Evolutionary conservation across 495 filamentous ascomycete species (phyloP).

Genomic region (Daldinia concentrica): DNA sequence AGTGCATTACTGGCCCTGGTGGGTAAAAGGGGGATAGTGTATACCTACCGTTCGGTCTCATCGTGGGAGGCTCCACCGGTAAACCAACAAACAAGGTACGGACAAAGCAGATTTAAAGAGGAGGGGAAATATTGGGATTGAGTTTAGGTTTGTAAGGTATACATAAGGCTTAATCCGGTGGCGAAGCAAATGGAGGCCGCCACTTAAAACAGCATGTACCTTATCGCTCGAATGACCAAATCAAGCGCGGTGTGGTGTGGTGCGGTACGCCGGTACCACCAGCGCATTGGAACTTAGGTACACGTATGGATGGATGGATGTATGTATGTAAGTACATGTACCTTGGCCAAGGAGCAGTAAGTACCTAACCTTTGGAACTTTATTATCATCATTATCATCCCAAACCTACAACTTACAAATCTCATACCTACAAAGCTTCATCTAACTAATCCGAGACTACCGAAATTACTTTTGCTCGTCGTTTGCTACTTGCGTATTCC

Average conservation of each 20-base stretch:
- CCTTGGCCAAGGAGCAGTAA: background rate
- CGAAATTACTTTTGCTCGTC: background rate
- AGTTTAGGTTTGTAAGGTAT: no score
- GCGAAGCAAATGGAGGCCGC: no score
- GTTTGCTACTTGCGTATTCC: background rate
- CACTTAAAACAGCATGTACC: no score
- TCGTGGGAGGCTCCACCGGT: background rate
- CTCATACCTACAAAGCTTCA: background rate
- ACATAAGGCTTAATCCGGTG: no score
- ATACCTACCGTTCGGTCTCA: conserved; percentile 11
- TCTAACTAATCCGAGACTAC: background rate
- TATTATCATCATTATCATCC: background rate
- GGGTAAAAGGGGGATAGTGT: background rate
- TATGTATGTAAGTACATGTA: background rate
- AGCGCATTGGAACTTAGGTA: no score
- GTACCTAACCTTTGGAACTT: background rate
- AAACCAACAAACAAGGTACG: background rate
- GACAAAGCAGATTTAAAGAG: background rate
- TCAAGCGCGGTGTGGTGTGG: background rate
- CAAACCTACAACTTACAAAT: background rate
- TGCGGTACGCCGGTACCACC: no score
- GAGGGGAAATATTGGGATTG: background rate
- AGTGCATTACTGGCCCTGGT: background rate
- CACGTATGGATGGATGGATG: background rate
- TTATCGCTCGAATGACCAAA: conserved; percentile 24